Conservation (phyloP, 768 basidiomycete genomes). For the Ephemerocybe angulata region DNA sequence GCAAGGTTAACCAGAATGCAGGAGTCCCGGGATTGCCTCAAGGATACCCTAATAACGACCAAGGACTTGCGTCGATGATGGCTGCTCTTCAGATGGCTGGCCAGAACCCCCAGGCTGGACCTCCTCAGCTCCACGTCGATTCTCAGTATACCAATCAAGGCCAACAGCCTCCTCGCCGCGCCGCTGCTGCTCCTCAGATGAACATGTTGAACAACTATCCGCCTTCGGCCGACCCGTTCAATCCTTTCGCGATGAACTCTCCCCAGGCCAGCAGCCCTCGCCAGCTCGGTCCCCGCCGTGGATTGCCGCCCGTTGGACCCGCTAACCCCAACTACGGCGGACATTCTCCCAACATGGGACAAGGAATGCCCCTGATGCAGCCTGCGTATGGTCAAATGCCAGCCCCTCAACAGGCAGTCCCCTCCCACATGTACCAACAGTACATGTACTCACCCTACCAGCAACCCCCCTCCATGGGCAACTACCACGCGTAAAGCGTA, state of each 20-base stretch:
- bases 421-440: slow-evolving; percentile 69
- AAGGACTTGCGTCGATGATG: slow-evolving; percentile 90
- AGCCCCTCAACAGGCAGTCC: slow-evolving; percentile 46
- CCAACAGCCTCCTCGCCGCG: slow-evolving; percentile 34
- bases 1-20: slow-evolving; percentile 54
- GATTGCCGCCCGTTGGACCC: slow-evolving; percentile 43
- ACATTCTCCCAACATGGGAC: slow-evolving; percentile 60
- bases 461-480: slow-evolving; percentile 68
- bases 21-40: slow-evolving; percentile 74
- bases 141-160: slow-evolving; percentile 46
- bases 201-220: slow-evolving; percentile 32
- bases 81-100: slow-evolving; percentile 88
- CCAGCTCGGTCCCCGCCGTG: slow-evolving; percentile 47
- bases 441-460: slow-evolving; percentile 87
- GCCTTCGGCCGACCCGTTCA: slow-evolving; percentile 45
- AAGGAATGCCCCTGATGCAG: slow-evolving; percentile 56
- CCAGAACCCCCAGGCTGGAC: slow-evolving; percentile 78
- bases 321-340: slow-evolving; percentile 48
- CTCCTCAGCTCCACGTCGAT: slow-evolving; percentile 59
- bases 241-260: slow-evolving; percentile 46
- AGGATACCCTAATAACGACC: slow-evolving; percentile 78
- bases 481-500: slow-evolving; percentile 58
- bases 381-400: slow-evolving; percentile 59
- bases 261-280: slow-evolving; percentile 46
- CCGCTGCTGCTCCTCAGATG: slow-evolving; percentile 23